Evolutionary conservation across 805 yeast species (phyloP), one percentile per base, ranked within the genome.

Genomic region (Pichia scutulata): DNA sequence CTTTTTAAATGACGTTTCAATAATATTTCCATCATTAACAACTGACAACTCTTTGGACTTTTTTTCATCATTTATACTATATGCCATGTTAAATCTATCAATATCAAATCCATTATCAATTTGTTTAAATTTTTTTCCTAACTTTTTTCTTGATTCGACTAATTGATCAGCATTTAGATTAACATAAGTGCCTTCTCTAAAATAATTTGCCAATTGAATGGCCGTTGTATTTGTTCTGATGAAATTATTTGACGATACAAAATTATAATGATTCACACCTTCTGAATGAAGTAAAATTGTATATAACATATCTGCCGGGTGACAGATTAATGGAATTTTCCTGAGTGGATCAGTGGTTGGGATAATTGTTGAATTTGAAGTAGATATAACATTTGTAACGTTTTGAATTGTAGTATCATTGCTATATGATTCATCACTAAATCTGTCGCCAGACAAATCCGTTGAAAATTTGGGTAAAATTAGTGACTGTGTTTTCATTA

Each of bases 1-100:
- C 50, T 63, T 63, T 19, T 47, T 48, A 30, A 63, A 61, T 4
- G 39, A 41, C 1, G 67, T 61, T 36, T 43, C 36, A 44, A 57
- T 54, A 18, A n/a, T 49, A 33, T 52, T 45, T 7, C 43, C 49
- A 10, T 25, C 41, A 39, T 41, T 48, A 22, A 47, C 43, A 43
- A 48, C 57, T 33, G 52, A 28, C 12, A 22, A 39, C 1, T 28
- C 18, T 22, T 36, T 37, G 22, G 42, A 21, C 14, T 43, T 36
- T 36, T 16, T 28, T 3, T 46, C n/a, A 26, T 48, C 30, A 30
- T 19, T 6, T 39, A 42, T 30, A 21, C 45, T 26, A 49, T 46
- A 37, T 14, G 47, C 30, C 25, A 39, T 19, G 23, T 42, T 44
- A 33, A 46, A 49, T 25, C 43, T 19, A 16, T 43, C 26, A 19